phyloP scores from a whole-genome alignment of 805 yeast species.

The Yarrowia porcina region DNA sequence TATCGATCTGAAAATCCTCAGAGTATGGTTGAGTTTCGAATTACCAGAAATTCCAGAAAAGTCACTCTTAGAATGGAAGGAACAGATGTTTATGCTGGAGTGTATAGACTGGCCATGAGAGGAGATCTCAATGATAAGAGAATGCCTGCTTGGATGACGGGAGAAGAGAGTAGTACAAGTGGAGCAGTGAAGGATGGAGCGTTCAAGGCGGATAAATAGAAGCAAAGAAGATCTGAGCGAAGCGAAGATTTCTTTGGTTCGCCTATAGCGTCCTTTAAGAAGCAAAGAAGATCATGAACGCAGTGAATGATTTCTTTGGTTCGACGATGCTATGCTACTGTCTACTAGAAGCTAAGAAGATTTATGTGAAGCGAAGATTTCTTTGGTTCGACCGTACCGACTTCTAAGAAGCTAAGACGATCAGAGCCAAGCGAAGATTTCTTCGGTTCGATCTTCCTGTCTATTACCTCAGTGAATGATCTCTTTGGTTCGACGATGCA shows the following conservation, averaged over 20 bases:
- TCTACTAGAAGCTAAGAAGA: too few species aligned
- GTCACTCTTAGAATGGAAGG: conserved; percentile 50
- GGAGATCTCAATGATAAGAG: conserved; percentile 50
- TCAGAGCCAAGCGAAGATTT: too few species aligned
- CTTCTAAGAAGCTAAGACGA: background rate
- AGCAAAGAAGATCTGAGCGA: background rate
- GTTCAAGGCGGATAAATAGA: background rate
- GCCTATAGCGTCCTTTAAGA: too few species aligned
- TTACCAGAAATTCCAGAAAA: conserved; percentile 27
- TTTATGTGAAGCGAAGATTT: too few species aligned
- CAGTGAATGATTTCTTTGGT: background rate
- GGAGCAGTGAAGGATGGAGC: conserved; percentile 48
- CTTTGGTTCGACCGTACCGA: too few species aligned
- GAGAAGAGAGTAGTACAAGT: conserved; percentile 58
- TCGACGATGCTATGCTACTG: too few species aligned
- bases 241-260: background rate
- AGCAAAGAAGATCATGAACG: background rate
- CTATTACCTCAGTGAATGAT: too few species aligned
- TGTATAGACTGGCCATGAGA: conserved; percentile 60
- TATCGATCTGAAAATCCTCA: conserved; percentile 28
- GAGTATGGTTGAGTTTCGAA: conserved; percentile 28
- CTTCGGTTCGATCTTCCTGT: too few species aligned
- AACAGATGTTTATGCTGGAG: conserved; percentile 71
- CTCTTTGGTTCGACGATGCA: too few species aligned
- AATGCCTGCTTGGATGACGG: conserved; percentile 75